Evolutionary conservation across 805 yeast genomes (phyloP), one percentile per base, ranked within the genome.

Genomic region (Kregervanrija delftensis): DNA sequence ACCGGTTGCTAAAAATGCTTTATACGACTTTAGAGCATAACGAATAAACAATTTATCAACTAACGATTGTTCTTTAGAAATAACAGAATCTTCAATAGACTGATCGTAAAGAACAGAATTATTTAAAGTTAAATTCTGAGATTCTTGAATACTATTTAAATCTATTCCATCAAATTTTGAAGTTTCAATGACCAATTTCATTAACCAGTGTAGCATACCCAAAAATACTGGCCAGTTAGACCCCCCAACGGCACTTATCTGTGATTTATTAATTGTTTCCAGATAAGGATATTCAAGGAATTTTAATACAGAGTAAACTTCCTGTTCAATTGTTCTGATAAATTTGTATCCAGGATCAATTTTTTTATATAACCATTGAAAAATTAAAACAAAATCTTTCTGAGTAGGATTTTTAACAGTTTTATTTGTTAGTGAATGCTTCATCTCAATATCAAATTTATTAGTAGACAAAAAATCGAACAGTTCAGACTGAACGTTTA

Each of bases 161-260:
- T 68, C 66, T 5, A 60, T 50, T 42, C 49, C 55, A 43, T 67
- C 76, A 40, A 63, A 60, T 35, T 57, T 56, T 40, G 74, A 45
- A 68, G 61, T 42, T 67, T 71, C 49, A 49, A 57, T 54, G 71
- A 80, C 48, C 79, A 69, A 47, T 50, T 78, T 77, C 4, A 83
- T 79, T 38, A 89, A 60, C 96, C 96, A 89, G 59, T 83, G 81
- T 16, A 89, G 65, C 75, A 90, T 77, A 1, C 93, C 96, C 36
- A 89, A 61, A 51, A 87, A 86, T 8, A 75, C 74, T 11, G 86
- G 88, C 96, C 96, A 89, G 52, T 80, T 81, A 40, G 83, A 80
- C 2, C 96, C 95, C 5, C 96, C 96, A 11, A 87, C 96, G 0
- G 96, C 96, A 34, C 89, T 79, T 34, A 89, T 81, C 58, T 87